phyloP scores from a whole-genome alignment of 2,329 filamentous ascomycete species.

The Pseudocercospora fuligena region DNA sequence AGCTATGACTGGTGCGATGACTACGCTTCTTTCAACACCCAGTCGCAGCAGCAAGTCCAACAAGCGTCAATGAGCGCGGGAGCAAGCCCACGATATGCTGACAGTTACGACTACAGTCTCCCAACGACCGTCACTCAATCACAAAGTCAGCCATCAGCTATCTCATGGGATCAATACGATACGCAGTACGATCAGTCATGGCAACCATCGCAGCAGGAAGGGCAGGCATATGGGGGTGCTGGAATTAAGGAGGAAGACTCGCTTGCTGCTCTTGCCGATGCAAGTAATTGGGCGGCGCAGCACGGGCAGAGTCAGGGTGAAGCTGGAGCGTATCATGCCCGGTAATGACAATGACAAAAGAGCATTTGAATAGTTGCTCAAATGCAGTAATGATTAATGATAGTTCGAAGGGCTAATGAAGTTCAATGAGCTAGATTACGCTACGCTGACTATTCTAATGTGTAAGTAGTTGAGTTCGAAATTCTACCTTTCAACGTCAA shows the following conservation, averaged over 20 bases:
- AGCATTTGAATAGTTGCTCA: neutral
- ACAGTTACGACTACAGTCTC: conserved; percentile 1
- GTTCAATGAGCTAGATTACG: neutral
- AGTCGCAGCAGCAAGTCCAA: neutral
- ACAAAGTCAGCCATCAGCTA: neutral
- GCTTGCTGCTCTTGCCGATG: neutral
- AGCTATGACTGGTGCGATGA: neutral
- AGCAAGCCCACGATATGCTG: neutral
- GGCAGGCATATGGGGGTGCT: neutral
- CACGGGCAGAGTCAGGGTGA: neutral
- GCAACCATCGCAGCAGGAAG: neutral
- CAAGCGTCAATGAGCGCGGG: conserved; percentile 15
- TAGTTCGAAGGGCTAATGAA: neutral
- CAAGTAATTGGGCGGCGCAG: neutral
- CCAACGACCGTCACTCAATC: neutral
- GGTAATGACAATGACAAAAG: neutral
- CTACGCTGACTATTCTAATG: neutral
- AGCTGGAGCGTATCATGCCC: neutral
- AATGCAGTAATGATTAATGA: neutral
- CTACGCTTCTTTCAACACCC: conserved; percentile 6
- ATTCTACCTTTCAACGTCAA: no score
- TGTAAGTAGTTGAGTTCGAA: neutral
- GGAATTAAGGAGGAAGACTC: neutral
- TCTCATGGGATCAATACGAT: neutral
- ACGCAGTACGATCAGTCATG: neutral